phyloP scores from a whole-genome alignment of 352 stramenopile species.

The Pythium chondricola region DNA sequence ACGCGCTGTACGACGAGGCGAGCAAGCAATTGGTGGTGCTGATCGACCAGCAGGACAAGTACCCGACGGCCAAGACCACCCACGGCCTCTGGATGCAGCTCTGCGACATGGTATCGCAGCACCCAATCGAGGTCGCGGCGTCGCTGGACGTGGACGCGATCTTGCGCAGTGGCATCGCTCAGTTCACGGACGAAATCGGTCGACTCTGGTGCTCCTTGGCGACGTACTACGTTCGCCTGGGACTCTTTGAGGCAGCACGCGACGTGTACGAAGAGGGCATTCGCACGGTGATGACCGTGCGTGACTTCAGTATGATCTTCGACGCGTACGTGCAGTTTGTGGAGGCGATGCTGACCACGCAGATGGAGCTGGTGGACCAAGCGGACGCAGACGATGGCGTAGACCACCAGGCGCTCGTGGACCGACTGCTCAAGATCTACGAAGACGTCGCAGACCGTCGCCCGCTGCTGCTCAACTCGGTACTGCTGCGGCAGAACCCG shows the following conservation, averaged over 20 bases:
- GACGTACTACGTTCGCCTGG: slow-evolving; percentile 96
- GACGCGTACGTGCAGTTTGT: slow-evolving; percentile 99
- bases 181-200: slow-evolving; percentile 96
- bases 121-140: slow-evolving; percentile 87
- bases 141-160: slow-evolving; percentile 94
- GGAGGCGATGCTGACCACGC: slow-evolving; percentile 94
- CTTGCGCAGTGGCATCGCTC: slow-evolving; percentile 88
- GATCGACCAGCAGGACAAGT: slow-evolving; percentile 22
- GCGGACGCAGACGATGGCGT: slow-evolving; percentile 42
- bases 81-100: slow-evolving; percentile 98
- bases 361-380: slow-evolving; percentile 86
- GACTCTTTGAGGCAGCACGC: slow-evolving; percentile 95
- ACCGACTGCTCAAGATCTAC: slow-evolving; percentile 81
- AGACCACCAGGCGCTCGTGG: slow-evolving; percentile 62
- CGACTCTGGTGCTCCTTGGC: slow-evolving; percentile 97
- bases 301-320: slow-evolving; percentile 99
- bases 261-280: slow-evolving; percentile 95
- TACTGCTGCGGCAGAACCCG: slow-evolving; percentile 98
- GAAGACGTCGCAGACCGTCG: slow-evolving; percentile 93
- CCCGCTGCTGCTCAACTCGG: slow-evolving; percentile 92
- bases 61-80: slow-evolving; percentile 46
- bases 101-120: slow-evolving; percentile 92
- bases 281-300: slow-evolving; percentile 63
- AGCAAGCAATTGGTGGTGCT: slow-evolving; percentile 25
- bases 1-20: slow-evolving; percentile 14